Percentiles rank a stretch among this genome's conserved stretches.
Conservation (phyloP, 2,329 filamentous ascomycete genomes). For the Alternaria consortialis region DNA sequence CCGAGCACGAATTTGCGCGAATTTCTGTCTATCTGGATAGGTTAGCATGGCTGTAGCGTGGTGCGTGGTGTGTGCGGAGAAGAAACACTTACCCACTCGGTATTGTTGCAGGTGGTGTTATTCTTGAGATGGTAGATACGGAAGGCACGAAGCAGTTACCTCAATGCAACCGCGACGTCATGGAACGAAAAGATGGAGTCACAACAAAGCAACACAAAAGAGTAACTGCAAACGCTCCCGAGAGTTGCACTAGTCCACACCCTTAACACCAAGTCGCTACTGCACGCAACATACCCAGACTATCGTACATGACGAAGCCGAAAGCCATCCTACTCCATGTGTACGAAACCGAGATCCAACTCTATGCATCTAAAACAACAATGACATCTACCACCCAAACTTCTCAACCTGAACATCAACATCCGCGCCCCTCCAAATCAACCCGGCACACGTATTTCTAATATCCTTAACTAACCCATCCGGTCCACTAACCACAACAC, state of each 20-base stretch:
- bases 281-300: neutral
- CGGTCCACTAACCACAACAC: constrained; percentile 69
- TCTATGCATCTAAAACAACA: too few relatives aligned
- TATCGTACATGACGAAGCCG: too few relatives aligned
- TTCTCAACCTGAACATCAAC: constrained; percentile 70
- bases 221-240: neutral
- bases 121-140: constrained; percentile 19
- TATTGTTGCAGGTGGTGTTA: constrained; percentile 17
- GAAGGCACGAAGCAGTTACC: constrained; percentile 26
- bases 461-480: constrained; percentile 68
- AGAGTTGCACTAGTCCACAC: neutral
- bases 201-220: neutral
- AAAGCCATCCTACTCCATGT: too few relatives aligned
- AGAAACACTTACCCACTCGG: constrained; percentile 26
- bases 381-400: constrained; percentile 67
- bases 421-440: constrained; percentile 59
- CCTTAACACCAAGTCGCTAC: neutral
- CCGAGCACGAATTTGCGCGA: constrained; percentile 44
- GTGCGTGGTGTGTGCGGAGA: constrained; percentile 9
- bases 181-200: constrained; percentile 6
- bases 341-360: too few relatives aligned
- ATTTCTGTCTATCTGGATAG: constrained; percentile 43
- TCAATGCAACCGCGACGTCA: constrained; percentile 20
- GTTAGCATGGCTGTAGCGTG: constrained; percentile 45
- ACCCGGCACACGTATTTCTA: constrained; percentile 65